phyloP scores from a whole-genome alignment of 2,329 filamentous ascomycete genomes.

The Clarireedia homoeocarpa region DNA sequence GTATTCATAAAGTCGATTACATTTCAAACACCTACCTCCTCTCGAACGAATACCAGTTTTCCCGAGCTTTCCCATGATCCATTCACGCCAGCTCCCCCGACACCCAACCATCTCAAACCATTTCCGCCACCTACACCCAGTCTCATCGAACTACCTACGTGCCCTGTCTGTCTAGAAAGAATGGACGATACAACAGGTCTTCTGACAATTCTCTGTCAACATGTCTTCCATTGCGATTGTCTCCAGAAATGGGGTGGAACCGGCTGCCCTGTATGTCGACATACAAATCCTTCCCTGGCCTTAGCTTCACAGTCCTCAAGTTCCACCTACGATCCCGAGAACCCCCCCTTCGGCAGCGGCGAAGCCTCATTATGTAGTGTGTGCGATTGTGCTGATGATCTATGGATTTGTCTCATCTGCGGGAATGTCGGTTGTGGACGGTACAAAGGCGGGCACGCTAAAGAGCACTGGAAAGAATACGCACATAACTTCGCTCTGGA shows the following conservation, averaged over 20 bases:
- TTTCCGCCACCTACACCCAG: slow-evolving; percentile 67
- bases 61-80: slow-evolving; percentile 57
- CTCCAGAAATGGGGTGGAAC: slow-evolving; percentile 92
- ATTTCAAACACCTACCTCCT: slow-evolving; percentile 47
- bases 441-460: slow-evolving; percentile 89
- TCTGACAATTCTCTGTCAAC: slow-evolving; percentile 92
- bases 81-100: slow-evolving; percentile 47
- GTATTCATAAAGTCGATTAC: slow-evolving; percentile 91
- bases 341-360: slow-evolving; percentile 51
- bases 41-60: slow-evolving; percentile 34
- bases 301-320: slow-evolving; percentile 23
- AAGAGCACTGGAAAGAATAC: slow-evolving; percentile 85
- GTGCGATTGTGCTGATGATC: slow-evolving; percentile 72
- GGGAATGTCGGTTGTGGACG: slow-evolving; percentile 88
- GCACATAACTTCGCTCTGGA: slow-evolving; percentile 90
- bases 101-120: slow-evolving; percentile 39
- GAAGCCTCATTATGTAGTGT: slow-evolving; percentile 68
- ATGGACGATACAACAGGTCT: slow-evolving; percentile 98
- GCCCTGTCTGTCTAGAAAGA: slow-evolving; percentile 89
- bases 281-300: slow-evolving; percentile 57
- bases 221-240: slow-evolving; percentile 95
- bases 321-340: slow-evolving; percentile 37
- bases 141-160: slow-evolving; percentile 86
- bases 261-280: slow-evolving; percentile 90
- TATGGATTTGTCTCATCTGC: slow-evolving; percentile 95